Base-by-base conservation (phyloP, 2,329 filamentous ascomycete genomes). In the Colletotrichum sp. region DNA sequence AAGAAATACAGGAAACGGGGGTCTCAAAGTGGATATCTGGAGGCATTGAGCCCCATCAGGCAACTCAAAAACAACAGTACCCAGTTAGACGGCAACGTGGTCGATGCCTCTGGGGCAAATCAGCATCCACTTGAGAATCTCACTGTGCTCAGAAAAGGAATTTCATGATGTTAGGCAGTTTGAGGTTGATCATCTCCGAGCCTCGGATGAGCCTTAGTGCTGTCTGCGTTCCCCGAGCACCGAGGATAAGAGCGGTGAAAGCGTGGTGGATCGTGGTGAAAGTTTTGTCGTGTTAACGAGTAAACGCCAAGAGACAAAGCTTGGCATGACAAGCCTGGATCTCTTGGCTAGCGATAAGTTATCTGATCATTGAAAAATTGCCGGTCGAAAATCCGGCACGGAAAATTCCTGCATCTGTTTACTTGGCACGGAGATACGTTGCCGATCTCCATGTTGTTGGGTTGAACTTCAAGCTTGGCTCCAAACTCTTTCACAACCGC, bases 301-400 rank as follows among this genome's bases (percentile, higher is more conserved):
- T 32, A 28, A 49, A 57, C 34, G 69, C 69, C 73, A 76, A 73
- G 73, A 34, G 55, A 5, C 57, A 49, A 64, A 32, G 52, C 30
- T n/a, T 21, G 39, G 57, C 30, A 49, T n/a, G 13, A 52, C 36
- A 49, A 57, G 39, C 26, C 39, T 44, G 26, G 16, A 69, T 72
- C 69, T 73, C 69, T 73, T 76, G 73, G 73, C 73, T 21, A 32
- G 34, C 63, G 69, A 72, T 72, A 68, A 64, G 26, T 34, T 49
- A 62, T 67, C 44, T 52, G 44, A 52, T 72, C 15, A 7, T 32
- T 28, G 21, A 5, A n/a, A 26, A 34, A 30, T 57, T 67, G 34
- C 55, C 62, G 28, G 18, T 13, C 18, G 24, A 32, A 7, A 28
- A 36, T 62, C 7, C 5, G 36, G 10, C 26, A 28, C 32, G 32